phyloP scores from a whole-genome alignment of 1,284 basidiomycete genomes.

The Tilletia indica region DNA sequence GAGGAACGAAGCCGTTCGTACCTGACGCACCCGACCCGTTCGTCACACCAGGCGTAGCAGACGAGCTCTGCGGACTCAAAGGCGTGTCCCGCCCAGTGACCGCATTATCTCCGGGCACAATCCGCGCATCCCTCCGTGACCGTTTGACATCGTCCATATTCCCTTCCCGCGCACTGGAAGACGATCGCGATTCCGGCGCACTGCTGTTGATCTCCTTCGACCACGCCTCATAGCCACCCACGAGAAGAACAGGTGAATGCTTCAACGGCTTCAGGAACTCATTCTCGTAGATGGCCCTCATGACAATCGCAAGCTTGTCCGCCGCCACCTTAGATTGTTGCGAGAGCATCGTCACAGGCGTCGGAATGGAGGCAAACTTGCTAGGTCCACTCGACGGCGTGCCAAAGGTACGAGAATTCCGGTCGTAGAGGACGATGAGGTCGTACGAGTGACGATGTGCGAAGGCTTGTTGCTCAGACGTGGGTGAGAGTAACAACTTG shows the following conservation, averaged over 20 bases:
- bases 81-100: neutral
- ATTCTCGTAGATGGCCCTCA: constrained; percentile 43
- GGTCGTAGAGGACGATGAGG: constrained; percentile 83
- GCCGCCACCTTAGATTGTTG: neutral
- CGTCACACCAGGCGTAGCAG: neutral
- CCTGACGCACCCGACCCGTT: neutral
- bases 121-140: constrained; percentile 4
- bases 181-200: constrained; percentile 42
- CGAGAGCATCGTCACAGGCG: constrained; percentile 6
- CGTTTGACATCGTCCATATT: constrained; percentile 15
- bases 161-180: neutral
- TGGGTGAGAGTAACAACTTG: constrained; percentile 71
- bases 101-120: constrained; percentile 14
- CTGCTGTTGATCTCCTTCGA: constrained; percentile 65
- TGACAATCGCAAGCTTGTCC: constrained; percentile 26
- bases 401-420: constrained; percentile 65
- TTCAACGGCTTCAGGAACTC: constrained; percentile 61
- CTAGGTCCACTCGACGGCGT: constrained; percentile 14
- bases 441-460: constrained; percentile 80
- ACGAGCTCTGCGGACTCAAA: neutral
- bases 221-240: constrained; percentile 85
- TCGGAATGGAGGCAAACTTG: constrained; percentile 1
- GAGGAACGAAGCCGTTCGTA: constrained; percentile 24
- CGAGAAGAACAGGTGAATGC: constrained; percentile 75
- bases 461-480: constrained; percentile 71